These are phyloP conservation scores for Drechslerella stenobrocha DNA, from an alignment of 2,329 filamentous ascomycete genomes.

Conservation along the genomic window DNA sequence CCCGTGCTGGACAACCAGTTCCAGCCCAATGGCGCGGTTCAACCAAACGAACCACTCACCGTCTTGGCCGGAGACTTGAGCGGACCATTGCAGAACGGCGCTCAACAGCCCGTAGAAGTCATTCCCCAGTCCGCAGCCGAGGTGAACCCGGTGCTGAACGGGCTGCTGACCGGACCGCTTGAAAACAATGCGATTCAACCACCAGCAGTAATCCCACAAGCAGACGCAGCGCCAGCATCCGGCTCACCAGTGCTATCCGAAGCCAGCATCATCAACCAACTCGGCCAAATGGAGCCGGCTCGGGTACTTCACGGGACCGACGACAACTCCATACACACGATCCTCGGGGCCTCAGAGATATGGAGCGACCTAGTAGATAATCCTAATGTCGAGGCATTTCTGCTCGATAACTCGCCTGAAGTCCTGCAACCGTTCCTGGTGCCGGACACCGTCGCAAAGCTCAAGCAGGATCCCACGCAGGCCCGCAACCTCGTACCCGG, in stretches of 20 bases:
- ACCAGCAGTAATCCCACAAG: too few relatives aligned
- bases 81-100: too few relatives aligned
- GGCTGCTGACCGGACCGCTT: background rate
- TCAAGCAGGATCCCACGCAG: constrained; percentile 12
- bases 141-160: too few relatives aligned
- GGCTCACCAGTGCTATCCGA: too few relatives aligned
- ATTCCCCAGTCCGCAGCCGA: too few relatives aligned
- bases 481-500: constrained; percentile 7
- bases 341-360: constrained; percentile 18
- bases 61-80: background rate
- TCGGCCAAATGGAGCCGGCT: constrained; percentile 8
- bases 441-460: background rate
- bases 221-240: too few relatives aligned
- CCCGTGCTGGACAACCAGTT: too few relatives aligned
- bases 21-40: too few relatives aligned
- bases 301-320: constrained; percentile 12
- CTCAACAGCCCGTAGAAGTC: too few relatives aligned
- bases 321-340: constrained; percentile 4
- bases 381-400: constrained; percentile 16
- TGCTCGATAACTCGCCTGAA: constrained; percentile 20
- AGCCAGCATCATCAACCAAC: constrained; percentile 7
- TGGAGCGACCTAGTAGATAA: constrained; percentile 22
- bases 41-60: background rate
- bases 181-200: background rate
- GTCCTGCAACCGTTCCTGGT: constrained; percentile 17